Base-by-base conservation (phyloP, 805 yeast species). In the Brettanomyces bruxellensis region DNA sequence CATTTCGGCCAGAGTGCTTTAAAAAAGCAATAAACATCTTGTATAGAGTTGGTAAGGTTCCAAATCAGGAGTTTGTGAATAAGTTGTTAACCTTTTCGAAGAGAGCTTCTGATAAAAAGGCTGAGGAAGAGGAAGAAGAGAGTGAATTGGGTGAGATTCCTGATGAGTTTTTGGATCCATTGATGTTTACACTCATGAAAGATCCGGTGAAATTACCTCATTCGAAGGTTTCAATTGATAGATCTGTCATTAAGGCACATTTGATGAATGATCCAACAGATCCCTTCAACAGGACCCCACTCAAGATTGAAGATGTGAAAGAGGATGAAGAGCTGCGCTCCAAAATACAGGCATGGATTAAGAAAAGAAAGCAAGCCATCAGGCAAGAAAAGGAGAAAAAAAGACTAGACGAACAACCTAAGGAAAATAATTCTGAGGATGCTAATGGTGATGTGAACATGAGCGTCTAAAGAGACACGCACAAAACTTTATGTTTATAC, bases 181-280 rank as follows among this genome's bases (percentile, higher is more conserved):
- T 93, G 56, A 91, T 93, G 98, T 93, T 73, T 64, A 86, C 96
- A 1, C 61, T 93, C 43, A 93, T 93, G 99, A 85, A 81, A 55
- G 95, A 93, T 61, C 99, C 99, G 0, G 99, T 93, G 4, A 83
- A 76, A n/a, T 72, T 93, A 55, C 99, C 99, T 7, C 72, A 86
- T 7, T 87, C 96, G 1, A 83, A 79, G 52, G 78, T 90, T 18
- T 79, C 81, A 43, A 87, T 93, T 55, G 99, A 93, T 62, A 72
- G 95, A 60, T 76, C 93, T 35, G 93, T 97, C 2, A 86, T 93
- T 56, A 91, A 89, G 60, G 86, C 96, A 3, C 99, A 93, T 70
- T 70, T 93, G 49, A 74, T 93, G 62, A 87, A 91, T 68, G 98
- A 93, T 67, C 79, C 95, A 1, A 93, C 96, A 0, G 99, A 93